Evolutionary conservation across 2,329 filamentous ascomycete species (phyloP).

Genomic region (Cryphonectria japonica): DNA sequence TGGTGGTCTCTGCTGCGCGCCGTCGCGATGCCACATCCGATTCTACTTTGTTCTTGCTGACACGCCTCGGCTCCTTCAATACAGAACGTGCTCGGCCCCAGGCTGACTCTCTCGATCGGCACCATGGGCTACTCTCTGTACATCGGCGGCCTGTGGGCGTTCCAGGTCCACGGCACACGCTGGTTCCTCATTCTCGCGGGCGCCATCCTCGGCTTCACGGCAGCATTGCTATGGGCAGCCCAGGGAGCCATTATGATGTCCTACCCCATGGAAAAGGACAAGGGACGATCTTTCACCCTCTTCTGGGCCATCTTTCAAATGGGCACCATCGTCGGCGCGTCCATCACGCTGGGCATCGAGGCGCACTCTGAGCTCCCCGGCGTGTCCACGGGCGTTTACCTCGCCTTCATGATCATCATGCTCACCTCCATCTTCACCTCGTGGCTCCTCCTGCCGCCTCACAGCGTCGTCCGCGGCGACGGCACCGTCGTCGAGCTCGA

Average conservation of each 20-base stretch:
- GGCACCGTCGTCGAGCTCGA: conserved; percentile 31
- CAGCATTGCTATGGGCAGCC: conserved; percentile 32
- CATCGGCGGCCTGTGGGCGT: conserved; percentile 31
- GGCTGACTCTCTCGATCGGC: conserved; percentile 31
- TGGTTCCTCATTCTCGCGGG: conserved; percentile 33
- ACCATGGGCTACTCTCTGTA: conserved; percentile 31
- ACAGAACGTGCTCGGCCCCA: conserved; percentile 32
- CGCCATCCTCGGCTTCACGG: conserved; percentile 30
- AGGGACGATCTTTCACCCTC: conserved; percentile 32
- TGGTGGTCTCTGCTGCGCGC: not conserved
- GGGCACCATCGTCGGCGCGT: conserved; percentile 33
- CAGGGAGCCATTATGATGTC: conserved; percentile 31
- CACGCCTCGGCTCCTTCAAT: not conserved
- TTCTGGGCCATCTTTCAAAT: conserved; percentile 35
- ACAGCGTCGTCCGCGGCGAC: conserved; percentile 31
- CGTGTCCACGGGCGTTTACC: conserved; percentile 35
- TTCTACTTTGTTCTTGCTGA: not conserved
- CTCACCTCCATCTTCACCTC: conserved; percentile 29
- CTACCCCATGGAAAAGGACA: conserved; percentile 32
- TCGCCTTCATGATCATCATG: conserved; percentile 36
- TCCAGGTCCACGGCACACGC: conserved; percentile 30
- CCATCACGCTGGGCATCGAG: conserved; percentile 35
- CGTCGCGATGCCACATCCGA: not conserved
- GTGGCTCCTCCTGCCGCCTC: conserved; percentile 30
- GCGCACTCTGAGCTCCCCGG: conserved; percentile 30